Conservation (phyloP, 495 filamentous ascomycete species). For the Lasiosphaeris hirsuta region DNA sequence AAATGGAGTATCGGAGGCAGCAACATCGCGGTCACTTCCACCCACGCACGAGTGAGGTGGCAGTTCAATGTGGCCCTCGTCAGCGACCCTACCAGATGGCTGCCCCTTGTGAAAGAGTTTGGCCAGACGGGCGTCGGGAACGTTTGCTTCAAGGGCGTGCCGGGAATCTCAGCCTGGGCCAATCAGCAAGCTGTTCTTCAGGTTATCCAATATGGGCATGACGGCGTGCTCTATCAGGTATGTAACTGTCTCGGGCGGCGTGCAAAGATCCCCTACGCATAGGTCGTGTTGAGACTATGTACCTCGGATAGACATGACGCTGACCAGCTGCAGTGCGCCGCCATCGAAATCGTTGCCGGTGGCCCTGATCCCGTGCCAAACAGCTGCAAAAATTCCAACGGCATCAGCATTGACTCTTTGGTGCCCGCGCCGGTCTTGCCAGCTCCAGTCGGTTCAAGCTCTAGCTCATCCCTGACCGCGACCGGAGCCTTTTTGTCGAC, state of each 20-base stretch:
- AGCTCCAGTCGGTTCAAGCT: background rate
- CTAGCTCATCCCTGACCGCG: no score
- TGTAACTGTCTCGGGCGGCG: constrained; percentile 2
- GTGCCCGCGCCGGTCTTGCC: background rate
- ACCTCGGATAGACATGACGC: no score
- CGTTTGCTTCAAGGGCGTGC: constrained; percentile 21
- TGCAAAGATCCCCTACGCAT: no score
- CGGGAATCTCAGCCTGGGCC: constrained; percentile 18
- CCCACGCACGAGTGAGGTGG: constrained; percentile 20
- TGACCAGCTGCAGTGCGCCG: constrained; percentile 20
- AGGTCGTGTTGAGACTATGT: no score
- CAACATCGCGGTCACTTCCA: constrained; percentile 20
- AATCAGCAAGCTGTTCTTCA: constrained; percentile 22
- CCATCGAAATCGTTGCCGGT: constrained; percentile 21
- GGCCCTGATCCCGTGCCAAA: constrained; percentile 15
- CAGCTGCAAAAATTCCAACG: constrained; percentile 17
- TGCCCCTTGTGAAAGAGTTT: constrained; percentile 16
- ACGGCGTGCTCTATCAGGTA: constrained; percentile 29
- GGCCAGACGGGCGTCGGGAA: constrained; percentile 21
- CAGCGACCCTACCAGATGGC: constrained; percentile 17
- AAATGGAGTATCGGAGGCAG: constrained; percentile 22
- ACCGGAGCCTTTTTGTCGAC: no score
- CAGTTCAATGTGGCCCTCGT: constrained; percentile 23
- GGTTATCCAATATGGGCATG: constrained; percentile 24
- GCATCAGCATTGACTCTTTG: constrained; percentile 7